Conservation (phyloP, 257 asterid species). For the Paraleonurus japonicus region DNA sequence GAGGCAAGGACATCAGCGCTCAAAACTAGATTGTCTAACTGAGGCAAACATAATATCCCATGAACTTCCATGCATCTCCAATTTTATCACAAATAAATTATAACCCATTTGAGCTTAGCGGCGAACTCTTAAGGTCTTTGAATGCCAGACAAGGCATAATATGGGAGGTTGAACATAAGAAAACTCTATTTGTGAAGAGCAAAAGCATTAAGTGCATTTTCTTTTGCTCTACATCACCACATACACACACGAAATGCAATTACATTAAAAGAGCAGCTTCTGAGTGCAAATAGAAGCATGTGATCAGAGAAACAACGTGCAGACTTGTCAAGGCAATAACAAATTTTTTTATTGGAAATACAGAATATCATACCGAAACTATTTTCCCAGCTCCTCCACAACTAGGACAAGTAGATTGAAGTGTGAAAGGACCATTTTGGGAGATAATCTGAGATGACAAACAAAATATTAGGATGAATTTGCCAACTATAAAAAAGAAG, state of each 20-base stretch:
- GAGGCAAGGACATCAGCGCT: background rate
- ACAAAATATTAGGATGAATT: conserved; percentile 15
- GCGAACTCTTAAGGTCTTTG: background rate
- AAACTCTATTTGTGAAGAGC: background rate
- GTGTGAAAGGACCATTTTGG: conserved; percentile 57
- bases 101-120: background rate
- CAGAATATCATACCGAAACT: conserved; percentile 57
- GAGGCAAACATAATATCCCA: background rate
- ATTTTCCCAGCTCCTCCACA: conserved; percentile 79
- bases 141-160: background rate
- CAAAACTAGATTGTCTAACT: background rate
- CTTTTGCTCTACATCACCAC: background rate
- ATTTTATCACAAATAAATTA: background rate
- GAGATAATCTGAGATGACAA: conserved; percentile 41
- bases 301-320: conserved; percentile 1
- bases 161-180: background rate
- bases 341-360: conserved; percentile 11
- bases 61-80: conserved; percentile 1
- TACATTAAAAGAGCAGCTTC: background rate
- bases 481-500: conserved; percentile 6
- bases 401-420: conserved; percentile 54
- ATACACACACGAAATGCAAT: background rate
- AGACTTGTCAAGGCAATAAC: background rate
- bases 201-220: background rate
- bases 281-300: conserved; percentile 5